Conservation (phyloP, 2,329 filamentous ascomycete genomes). For the Claviceps pusilla region DNA sequence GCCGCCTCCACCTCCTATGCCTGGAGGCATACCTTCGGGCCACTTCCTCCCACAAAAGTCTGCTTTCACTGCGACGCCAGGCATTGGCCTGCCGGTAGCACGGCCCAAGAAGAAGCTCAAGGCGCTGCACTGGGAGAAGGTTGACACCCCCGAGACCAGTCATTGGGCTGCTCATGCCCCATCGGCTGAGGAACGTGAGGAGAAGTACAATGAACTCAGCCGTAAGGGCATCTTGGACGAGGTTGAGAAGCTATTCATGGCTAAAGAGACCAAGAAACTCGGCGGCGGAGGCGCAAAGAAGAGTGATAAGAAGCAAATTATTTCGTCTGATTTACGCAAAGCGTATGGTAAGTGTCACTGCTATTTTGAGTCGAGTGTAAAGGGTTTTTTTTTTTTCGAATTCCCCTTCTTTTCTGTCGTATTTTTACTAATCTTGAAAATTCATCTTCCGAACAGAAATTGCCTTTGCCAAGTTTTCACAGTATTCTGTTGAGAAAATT, state of each 20-base stretch:
- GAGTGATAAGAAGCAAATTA: slow-evolving; percentile 94
- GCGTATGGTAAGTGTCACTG: slow-evolving; percentile 49
- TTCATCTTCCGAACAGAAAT: slow-evolving; percentile 43
- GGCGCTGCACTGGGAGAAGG: slow-evolving; percentile 97
- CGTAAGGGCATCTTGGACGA: slow-evolving; percentile 93
- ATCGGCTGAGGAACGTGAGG: slow-evolving; percentile 78
- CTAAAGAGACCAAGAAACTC: slow-evolving; percentile 86
- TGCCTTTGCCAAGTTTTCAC: slow-evolving; percentile 84
- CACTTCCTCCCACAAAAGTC: slow-evolving; percentile 58
- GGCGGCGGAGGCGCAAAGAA: slow-evolving; percentile 59
- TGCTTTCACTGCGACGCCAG: slow-evolving; percentile 35
- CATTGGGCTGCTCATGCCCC: slow-evolving; percentile 82
- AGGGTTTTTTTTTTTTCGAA: no score
- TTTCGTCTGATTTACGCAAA: slow-evolving; percentile 77
- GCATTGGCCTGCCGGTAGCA: slow-evolving; percentile 61
- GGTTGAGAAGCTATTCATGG: slow-evolving; percentile 93
- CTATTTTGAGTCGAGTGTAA: background rate
- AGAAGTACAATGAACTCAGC: slow-evolving; percentile 87
- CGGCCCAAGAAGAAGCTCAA: slow-evolving; percentile 99
- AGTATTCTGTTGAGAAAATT: slow-evolving; percentile 66
- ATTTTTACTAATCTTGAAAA: background rate
- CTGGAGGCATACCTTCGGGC: slow-evolving; percentile 50
- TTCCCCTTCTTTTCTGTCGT: background rate
- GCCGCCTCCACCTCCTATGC: slow-evolving; percentile 40
- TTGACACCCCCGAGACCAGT: slow-evolving; percentile 79